Evolutionary conservation across 768 basidiomycete genomes (phyloP), one percentile per base, ranked within the genome.

Genomic region (Hypsizygus marmoreus): DNA sequence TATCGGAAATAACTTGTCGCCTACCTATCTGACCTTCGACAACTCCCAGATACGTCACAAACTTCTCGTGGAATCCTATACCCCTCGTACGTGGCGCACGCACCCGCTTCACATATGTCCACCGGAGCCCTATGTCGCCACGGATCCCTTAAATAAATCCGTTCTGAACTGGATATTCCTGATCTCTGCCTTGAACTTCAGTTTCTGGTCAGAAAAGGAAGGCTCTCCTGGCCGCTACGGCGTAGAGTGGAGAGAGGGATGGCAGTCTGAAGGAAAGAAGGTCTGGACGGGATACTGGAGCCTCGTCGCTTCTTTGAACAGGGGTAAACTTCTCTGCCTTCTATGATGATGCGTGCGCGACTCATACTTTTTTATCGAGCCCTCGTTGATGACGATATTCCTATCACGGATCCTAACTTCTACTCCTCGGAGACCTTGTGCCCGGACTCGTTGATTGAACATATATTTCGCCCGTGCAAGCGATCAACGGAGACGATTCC

Each of bases 281-380:
- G 69, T 85, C 17, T 84, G 81, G 63, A 91, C 88, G 0, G 92
- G 92, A 0, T 95, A 95, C 58, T 91, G 90, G 88, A 87, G 86
- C 50, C 70, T 95, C 4, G 81, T 92, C 7, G 91, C 93, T 24
- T 81, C 89, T 1, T 60, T 94, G n/a, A 81, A 93, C 60, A 71
- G 85, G 75, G 91, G 91, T 89, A 51, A 20, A 20, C 22, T 38
- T 20, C 45, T 49, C 32, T 20, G 11, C 47, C 36, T 25, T 43
- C 19, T 26, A 30, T 40, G 20, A 16, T 33, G 40, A 11, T 47
- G 30, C 39, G 23, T 51, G 36, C 43, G 20, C 24, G 24, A 35
- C 13, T 40, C 45, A 48, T 29, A 51, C 13, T 6, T 19, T 8
- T 14, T 32, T 20, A n/a, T 38, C 17, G 50, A 93, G 91, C 91